Evolutionary conservation across 441 rosid genomes (phyloP).

Genomic region (Gossypium gossypioides): DNA sequence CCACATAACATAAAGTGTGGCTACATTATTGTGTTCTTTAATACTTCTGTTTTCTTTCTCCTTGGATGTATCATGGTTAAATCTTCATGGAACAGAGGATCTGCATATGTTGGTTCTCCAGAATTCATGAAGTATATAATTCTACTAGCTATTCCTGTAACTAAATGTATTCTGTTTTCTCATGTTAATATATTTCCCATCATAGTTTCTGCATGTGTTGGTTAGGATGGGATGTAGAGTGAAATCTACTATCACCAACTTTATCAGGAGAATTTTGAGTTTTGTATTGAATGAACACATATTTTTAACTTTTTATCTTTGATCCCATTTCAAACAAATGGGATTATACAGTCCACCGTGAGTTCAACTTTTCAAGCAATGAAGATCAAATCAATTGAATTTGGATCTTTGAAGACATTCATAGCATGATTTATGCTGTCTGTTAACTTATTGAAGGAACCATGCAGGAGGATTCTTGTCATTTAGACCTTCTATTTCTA

Average conservation of each 20-base stretch:
- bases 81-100: background rate
- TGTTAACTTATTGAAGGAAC: constrained; percentile 19
- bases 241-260: background rate
- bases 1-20: background rate
- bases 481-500: constrained; percentile 82
- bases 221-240: background rate
- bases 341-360: constrained; percentile 8
- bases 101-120: background rate
- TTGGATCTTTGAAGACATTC: background rate
- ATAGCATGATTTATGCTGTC: constrained; percentile 2
- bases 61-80: background rate
- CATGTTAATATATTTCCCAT: background rate
- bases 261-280: background rate
- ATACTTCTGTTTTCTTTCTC: background rate
- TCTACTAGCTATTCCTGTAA: background rate
- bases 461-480: constrained; percentile 83
- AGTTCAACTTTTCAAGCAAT: constrained; percentile 7
- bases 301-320: background rate
- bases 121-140: background rate
- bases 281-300: constrained; percentile 1
- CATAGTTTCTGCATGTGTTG: background rate
- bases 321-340: background rate
- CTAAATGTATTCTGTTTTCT: background rate
- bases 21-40: background rate
- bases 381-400: constrained; percentile 4